Evolutionary conservation across 169 alveolate genomes (phyloP).

Genomic region (Plasmodium adleri): DNA sequence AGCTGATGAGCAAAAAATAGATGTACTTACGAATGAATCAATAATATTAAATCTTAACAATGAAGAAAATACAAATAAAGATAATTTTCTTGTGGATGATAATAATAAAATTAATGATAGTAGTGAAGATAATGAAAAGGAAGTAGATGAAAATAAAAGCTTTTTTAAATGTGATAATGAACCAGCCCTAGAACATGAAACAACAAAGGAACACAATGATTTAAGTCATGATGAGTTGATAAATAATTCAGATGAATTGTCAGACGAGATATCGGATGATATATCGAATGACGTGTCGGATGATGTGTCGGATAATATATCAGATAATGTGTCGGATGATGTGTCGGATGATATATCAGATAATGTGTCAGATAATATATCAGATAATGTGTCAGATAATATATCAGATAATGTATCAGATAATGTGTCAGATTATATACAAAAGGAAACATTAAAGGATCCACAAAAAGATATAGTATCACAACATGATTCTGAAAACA

Average conservation of each 20-base stretch:
- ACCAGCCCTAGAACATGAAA: neutral
- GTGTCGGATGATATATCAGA: neutral
- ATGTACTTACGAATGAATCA: too few relatives aligned
- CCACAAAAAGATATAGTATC: too few relatives aligned
- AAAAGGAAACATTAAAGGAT: neutral
- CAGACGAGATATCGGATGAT: neutral
- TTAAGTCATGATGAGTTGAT: too few relatives aligned
- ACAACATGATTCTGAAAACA: neutral
- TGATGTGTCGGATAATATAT: neutral
- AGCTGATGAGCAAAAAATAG: neutral
- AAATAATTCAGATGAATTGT: neutral
- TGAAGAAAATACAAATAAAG: neutral
- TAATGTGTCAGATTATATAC: neutral
- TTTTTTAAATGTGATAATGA: neutral
- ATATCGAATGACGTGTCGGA: neutral
- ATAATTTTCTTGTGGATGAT: neutral
- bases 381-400: neutral
- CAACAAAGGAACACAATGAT: too few relatives aligned
- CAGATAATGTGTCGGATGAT: neutral
- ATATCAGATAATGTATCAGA: neutral
- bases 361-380: neutral
- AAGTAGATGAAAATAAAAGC: neutral
- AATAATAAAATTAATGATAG: neutral
- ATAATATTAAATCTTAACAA: neutral
- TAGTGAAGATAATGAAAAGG: constrained; percentile 1